Evolutionary conservation across 2,329 filamentous ascomycete species (phyloP), one percentile per base, ranked within the genome.

Genomic region (Albophoma yamanashiensis): DNA sequence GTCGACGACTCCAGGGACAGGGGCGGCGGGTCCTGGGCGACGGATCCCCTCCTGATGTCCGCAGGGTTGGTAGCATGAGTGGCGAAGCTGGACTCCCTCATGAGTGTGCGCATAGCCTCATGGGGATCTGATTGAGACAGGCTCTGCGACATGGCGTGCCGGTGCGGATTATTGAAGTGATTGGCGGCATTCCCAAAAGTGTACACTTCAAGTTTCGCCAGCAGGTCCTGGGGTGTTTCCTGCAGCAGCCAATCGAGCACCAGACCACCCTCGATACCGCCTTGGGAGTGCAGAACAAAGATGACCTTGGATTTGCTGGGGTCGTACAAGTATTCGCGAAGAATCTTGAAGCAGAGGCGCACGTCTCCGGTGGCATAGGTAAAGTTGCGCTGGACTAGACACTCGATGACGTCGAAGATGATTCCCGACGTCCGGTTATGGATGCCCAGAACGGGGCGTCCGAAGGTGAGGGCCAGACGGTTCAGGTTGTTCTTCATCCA

Each of bases 111-210:
- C 60, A 73, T 66, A 15, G 71, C 70, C 20, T 68, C 69, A n/a
- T 69, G 60, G 0, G 75, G 78, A 22, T 75, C 70, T 4, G 67
- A 66, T 2, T 65, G 61, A 1, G 69, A 62, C 1, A 76, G 63
- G 7, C 66, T 65, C 62, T 84, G 80, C 0, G 78, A 79, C 1
- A 72, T 66, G 14, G 75, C 66, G 61, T 82, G 79, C 3, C 80
- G 77, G 64, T 84, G 81, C 0, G 89, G 89, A 64, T 91, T 91
- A 71, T 92, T 92, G 76, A 91, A 92, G 70, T 92, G 89, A 67
- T 91, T 91, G 0, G 89, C 87, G 0, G 89, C 89, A 60, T 84
- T 88, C 36, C 88, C 89, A 69, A 93, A 93, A 0, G 89, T 92
- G 71, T 87, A 88, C 2, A 93, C 82, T 71, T 93, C 89, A 0